Evolutionary conservation across 2,329 filamentous ascomycete genomes (phyloP).

Genomic region (Fusarium coffeatum): DNA sequence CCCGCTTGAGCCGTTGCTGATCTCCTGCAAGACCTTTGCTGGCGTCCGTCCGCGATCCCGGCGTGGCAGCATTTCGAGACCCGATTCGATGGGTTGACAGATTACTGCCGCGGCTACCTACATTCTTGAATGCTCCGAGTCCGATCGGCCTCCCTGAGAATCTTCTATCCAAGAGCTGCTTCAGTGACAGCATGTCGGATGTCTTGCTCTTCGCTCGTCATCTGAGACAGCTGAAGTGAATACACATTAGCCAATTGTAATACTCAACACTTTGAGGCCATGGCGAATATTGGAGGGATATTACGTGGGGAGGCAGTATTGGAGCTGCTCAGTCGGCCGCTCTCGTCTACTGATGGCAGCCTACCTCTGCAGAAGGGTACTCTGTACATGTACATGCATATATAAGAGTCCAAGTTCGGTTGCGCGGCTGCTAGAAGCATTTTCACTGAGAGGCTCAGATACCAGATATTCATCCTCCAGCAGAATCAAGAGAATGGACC

Average conservation of each 20-base stretch:
- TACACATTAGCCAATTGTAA: not conserved
- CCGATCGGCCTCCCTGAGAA: not conserved
- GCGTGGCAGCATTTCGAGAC: not conserved
- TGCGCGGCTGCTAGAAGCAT: not conserved
- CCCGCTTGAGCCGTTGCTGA: not conserved
- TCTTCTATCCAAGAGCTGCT: not conserved
- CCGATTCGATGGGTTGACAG: not conserved
- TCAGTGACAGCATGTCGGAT: no score
- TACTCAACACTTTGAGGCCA: not conserved
- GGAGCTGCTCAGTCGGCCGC: no score
- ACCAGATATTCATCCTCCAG: not conserved
- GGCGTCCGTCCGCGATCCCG: not conserved
- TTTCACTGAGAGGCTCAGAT: not conserved
- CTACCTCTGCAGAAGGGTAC: not conserved
- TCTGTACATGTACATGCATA: not conserved
- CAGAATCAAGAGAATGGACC: not conserved
- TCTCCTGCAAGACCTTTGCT: not conserved
- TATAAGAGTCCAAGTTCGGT: not conserved
- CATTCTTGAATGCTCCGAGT: not conserved
- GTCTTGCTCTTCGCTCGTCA: not conserved
- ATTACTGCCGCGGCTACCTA: not conserved
- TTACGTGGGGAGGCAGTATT: not conserved
- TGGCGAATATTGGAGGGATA: not conserved
- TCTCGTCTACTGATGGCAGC: rapidly evolving
- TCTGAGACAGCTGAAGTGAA: not conserved